These are phyloP conservation scores for Aquilaria yunnanensis DNA, from an alignment of 345 rosid genomes.

Conservation along the genomic window DNA sequence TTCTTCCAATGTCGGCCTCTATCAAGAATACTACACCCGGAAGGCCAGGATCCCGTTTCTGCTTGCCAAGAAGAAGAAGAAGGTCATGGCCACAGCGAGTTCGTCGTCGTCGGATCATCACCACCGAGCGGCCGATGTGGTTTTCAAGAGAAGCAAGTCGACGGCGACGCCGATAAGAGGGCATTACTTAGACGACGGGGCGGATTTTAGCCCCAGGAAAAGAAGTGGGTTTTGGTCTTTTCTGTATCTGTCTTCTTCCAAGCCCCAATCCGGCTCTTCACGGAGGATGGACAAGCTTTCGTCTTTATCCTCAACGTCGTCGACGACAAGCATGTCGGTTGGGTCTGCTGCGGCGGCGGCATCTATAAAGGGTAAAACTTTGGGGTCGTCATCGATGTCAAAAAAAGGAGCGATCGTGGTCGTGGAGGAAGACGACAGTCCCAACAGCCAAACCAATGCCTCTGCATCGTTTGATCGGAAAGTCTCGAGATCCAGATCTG, in stretches of 20 bases:
- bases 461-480: constrained; percentile 66
- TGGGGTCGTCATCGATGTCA: constrained; percentile 40
- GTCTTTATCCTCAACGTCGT: constrained; percentile 11
- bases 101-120: constrained; percentile 31
- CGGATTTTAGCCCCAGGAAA: constrained; percentile 55
- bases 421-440: constrained; percentile 59
- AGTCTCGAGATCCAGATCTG: constrained; percentile 99
- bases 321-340: constrained; percentile 7
- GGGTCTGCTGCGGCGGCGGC: constrained; percentile 2
- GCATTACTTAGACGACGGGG: constrained; percentile 35
- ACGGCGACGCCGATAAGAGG: constrained; percentile 39
- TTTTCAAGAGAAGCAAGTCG: constrained; percentile 84
- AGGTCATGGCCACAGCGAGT: constrained; percentile 31
- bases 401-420: constrained; percentile 36
- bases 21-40: constrained; percentile 28
- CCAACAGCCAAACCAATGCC: constrained; percentile 35
- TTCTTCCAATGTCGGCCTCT: constrained; percentile 9
- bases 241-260: constrained; percentile 49
- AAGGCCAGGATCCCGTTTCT: constrained; percentile 59
- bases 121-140: constrained; percentile 22
- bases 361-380: constrained; percentile 25
- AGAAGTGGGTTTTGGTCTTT: constrained; percentile 87
- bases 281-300: constrained; percentile 30
- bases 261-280: constrained; percentile 9
- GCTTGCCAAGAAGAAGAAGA: constrained; percentile 75